Conservation (phyloP, 2,329 filamentous ascomycete genomes). For the Fusarium algeriense region DNA sequence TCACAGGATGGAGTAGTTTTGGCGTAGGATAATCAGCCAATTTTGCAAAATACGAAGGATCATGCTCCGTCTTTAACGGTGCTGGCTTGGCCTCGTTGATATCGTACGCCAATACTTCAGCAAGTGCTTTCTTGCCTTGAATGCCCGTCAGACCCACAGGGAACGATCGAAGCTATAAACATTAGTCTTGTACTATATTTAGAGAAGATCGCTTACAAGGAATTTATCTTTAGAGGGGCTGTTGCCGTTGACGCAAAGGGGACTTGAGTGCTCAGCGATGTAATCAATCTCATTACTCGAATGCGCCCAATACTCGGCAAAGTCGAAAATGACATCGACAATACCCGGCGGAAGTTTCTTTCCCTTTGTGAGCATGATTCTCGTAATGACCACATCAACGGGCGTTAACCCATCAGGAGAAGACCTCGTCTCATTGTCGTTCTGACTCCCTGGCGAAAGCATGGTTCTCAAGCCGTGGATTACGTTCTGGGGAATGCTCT, state of each 20-base stretch:
- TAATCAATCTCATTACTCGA: slow-evolving; percentile 54
- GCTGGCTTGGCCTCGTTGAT: slow-evolving; percentile 47
- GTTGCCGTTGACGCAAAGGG: slow-evolving; percentile 43
- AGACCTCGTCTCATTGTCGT: background rate
- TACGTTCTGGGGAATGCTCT: slow-evolving; percentile 43
- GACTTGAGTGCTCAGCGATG: slow-evolving; percentile 33
- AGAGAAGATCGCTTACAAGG: slow-evolving; percentile 44
- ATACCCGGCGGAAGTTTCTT: slow-evolving; percentile 65
- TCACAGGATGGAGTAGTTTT: slow-evolving; percentile 62
- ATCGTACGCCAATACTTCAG: slow-evolving; percentile 49
- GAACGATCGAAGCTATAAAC: slow-evolving; percentile 53
- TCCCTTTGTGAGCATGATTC: slow-evolving; percentile 60
- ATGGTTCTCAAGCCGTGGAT: slow-evolving; percentile 35
- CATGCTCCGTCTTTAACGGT: slow-evolving; percentile 45
- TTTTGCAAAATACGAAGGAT: slow-evolving; percentile 48
- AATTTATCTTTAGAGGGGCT: slow-evolving; percentile 50
- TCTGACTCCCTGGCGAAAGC: slow-evolving; percentile 2
- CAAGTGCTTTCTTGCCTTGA: slow-evolving; percentile 43
- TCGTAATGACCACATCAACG: slow-evolving; percentile 63
- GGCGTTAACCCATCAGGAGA: slow-evolving; percentile 53
- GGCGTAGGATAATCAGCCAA: slow-evolving; percentile 57
- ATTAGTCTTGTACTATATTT: slow-evolving; percentile 5
- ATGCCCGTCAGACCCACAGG: slow-evolving; percentile 54
- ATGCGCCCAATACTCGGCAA: slow-evolving; percentile 73
- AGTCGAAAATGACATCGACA: slow-evolving; percentile 67